Evolutionary conservation across 805 yeast species (phyloP).

Genomic region (Lachancea sp.): DNA sequence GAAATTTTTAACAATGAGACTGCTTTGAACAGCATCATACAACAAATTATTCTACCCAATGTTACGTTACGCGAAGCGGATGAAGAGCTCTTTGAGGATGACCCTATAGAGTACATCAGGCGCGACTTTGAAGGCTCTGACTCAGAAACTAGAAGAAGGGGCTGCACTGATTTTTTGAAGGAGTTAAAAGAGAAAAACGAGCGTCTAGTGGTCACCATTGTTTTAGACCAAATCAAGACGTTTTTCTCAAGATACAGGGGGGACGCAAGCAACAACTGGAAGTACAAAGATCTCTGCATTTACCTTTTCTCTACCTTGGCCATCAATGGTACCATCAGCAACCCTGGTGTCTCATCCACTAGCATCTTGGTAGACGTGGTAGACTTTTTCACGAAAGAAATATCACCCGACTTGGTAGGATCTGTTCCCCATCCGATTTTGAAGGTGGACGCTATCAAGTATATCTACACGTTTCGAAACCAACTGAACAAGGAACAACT

Average conservation of each 20-base stretch:
- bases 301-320: conserved; percentile 86
- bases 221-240: conserved; percentile 62
- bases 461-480: conserved; percentile 81
- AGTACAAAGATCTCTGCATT: conserved; percentile 77
- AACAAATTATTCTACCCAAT: conserved; percentile 83
- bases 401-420: conserved; percentile 74
- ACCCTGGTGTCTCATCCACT: conserved; percentile 80
- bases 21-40: conserved; percentile 67
- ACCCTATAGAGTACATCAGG: conserved; percentile 87
- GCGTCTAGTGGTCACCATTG: conserved; percentile 63
- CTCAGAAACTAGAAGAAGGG: conserved; percentile 82
- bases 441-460: conserved; percentile 88
- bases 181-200: conserved; percentile 79
- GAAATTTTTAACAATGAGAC: conserved; percentile 57
- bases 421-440: conserved; percentile 63
- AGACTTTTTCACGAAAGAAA: conserved; percentile 69
- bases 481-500: conserved; percentile 86
- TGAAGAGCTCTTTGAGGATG: conserved; percentile 92
- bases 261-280: conserved; percentile 58
- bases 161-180: conserved; percentile 87
- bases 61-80: conserved; percentile 79
- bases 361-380: conserved; percentile 82
- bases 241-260: conserved; percentile 49
- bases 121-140: conserved; percentile 95
- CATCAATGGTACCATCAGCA: conserved; percentile 82